A percentile compares a stretch with the other conserved stretches of the same genome.
phyloP scores from a whole-genome alignment of 345 rosid genomes.

The Moricandia moricandioides region DNA sequence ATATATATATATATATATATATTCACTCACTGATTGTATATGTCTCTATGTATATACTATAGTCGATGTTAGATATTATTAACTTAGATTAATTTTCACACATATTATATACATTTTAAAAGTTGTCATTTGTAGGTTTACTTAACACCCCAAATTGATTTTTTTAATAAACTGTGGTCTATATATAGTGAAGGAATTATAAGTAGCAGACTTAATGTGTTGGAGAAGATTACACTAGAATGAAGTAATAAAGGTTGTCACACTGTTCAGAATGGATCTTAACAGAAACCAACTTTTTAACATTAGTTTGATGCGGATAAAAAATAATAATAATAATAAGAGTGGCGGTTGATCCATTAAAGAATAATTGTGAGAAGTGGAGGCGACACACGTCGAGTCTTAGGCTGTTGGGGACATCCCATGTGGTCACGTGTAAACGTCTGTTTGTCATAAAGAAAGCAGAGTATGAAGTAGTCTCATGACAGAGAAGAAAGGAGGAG shows the following conservation, averaged over 20 bases:
- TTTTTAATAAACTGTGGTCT: not conserved
- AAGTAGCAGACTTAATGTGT: not conserved
- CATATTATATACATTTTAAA: too few relatives aligned
- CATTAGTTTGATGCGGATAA: not conserved
- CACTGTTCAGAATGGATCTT: not conserved
- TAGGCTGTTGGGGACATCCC: constrained; percentile 20
- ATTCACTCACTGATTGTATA: not conserved
- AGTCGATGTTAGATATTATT: not conserved
- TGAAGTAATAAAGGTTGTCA: not conserved
- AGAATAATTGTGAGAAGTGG: constrained; percentile 25
- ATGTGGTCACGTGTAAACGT: constrained; percentile 40
- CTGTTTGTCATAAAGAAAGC: constrained; percentile 20
- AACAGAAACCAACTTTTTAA: not conserved
- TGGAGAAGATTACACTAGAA: not conserved
- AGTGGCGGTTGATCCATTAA: not conserved
- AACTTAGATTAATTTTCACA: not conserved
- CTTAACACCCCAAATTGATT: not conserved
- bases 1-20: too few relatives aligned
- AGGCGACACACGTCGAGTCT: constrained; percentile 36
- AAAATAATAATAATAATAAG: not conserved
- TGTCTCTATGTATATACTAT: not conserved
- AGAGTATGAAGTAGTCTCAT: constrained; percentile 19
- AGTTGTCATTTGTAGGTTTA: not conserved
- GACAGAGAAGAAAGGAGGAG: not conserved
- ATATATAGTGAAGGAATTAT: not conserved